Percentiles rank a stretch among this genome's conserved stretches.
phyloP scores from a whole-genome alignment of 768 basidiomycete genomes.

The Amanita molliuscula region DNA sequence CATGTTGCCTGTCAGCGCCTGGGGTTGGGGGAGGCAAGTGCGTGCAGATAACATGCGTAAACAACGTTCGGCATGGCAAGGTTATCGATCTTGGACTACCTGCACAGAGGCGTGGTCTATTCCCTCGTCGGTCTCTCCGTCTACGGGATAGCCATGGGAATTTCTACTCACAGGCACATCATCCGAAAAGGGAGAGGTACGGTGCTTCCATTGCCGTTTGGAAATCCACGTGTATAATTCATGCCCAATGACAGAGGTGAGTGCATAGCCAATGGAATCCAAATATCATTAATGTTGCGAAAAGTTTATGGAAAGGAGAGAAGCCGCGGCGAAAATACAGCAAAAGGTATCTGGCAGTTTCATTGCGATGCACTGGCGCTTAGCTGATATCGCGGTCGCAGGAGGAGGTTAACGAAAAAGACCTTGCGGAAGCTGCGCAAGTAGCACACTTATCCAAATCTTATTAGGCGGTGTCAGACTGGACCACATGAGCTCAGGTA shows the following conservation, averaged over 20 bases:
- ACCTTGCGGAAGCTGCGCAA: constrained; percentile 31
- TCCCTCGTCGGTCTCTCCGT: constrained; percentile 40
- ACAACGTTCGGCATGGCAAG: not conserved
- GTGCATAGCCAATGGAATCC: constrained; percentile 7
- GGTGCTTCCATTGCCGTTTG: constrained; percentile 9
- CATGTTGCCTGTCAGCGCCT: not conserved
- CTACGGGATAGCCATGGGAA: constrained; percentile 43
- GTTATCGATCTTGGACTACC: constrained; percentile 30
- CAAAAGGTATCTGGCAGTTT: constrained; percentile 16
- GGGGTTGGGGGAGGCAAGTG: not conserved
- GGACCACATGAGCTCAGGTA: not conserved
- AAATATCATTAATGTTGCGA: constrained; percentile 1
- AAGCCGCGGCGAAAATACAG: constrained; percentile 15
- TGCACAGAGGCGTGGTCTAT: constrained; percentile 47
- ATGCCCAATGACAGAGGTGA: constrained; percentile 20
- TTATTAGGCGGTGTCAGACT: not conserved
- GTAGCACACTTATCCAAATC: constrained; percentile 15
- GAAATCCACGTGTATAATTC: constrained; percentile 6
- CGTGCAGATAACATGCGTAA: not conserved
- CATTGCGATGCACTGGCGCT: constrained; percentile 10
- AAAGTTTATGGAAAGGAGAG: constrained; percentile 24
- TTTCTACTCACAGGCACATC: constrained; percentile 42
- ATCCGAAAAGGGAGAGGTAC: constrained; percentile 45
- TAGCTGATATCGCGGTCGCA: constrained; percentile 10
- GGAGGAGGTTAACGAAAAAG: constrained; percentile 29